phyloP scores from a whole-genome alignment of 352 stramenopile genomes.

The Pythium coloratum region DNA sequence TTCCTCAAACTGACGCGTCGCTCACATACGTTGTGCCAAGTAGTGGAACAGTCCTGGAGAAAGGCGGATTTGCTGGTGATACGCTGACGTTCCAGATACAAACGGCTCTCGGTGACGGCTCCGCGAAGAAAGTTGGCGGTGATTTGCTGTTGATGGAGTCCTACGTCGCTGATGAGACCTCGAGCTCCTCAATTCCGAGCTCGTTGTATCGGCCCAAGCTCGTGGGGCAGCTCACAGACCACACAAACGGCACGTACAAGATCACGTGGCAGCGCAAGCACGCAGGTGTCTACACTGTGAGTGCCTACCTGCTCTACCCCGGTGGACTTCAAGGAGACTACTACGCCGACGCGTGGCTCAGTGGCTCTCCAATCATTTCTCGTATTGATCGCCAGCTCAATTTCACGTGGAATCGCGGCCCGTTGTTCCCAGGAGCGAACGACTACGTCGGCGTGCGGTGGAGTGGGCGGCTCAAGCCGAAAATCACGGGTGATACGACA shows the following conservation, averaged over 20 bases:
- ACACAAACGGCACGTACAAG: slow-evolving; percentile 38
- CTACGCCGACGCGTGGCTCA: slow-evolving; percentile 62
- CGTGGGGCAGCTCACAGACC: slow-evolving; percentile 29
- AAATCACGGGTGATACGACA: slow-evolving; percentile 36
- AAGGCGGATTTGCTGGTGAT: slow-evolving; percentile 43
- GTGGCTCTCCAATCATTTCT: slow-evolving; percentile 21
- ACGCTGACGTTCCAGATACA: slow-evolving; percentile 56
- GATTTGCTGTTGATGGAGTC: slow-evolving; percentile 48
- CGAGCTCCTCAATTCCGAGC: not conserved
- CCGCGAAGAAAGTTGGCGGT: slow-evolving; percentile 12
- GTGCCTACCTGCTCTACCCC: slow-evolving; percentile 56
- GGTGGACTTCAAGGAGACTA: slow-evolving; percentile 68
- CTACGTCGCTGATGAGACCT: slow-evolving; percentile 26
- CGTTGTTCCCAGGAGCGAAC: slow-evolving; percentile 45
- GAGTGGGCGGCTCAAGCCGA: slow-evolving; percentile 66
- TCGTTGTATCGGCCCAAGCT: slow-evolving; percentile 30
- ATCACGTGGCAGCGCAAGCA: slow-evolving; percentile 49
- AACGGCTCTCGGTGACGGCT: slow-evolving; percentile 45
- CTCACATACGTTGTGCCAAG: slow-evolving; percentile 38
- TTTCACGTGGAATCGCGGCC: slow-evolving; percentile 63
- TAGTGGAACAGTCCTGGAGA: slow-evolving; percentile 27
- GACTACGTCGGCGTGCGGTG: slow-evolving; percentile 68
- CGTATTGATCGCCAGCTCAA: slow-evolving; percentile 71
- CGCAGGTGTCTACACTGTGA: slow-evolving; percentile 50
- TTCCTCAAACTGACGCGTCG: slow-evolving; percentile 34